These are phyloP conservation scores for Flaveria brownii DNA, from an alignment of 129 eudicot genomes.

Conservation along the genomic window DNA sequence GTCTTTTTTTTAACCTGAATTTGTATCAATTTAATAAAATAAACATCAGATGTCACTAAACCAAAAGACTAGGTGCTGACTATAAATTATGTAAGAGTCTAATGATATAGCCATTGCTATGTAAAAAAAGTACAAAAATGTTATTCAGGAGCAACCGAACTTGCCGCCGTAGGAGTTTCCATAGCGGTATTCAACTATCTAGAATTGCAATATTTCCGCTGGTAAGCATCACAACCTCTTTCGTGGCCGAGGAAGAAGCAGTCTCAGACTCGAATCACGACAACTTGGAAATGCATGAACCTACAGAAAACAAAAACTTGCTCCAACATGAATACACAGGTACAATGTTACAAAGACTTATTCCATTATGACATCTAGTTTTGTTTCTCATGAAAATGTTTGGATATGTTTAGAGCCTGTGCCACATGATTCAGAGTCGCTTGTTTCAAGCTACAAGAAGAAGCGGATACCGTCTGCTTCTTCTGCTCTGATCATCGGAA, in stretches of 20 bases:
- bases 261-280: slow-evolving; percentile 24
- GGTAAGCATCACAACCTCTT: slow-evolving; percentile 79
- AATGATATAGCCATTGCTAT: neutral
- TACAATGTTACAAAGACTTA: slow-evolving; percentile 4
- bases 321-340: slow-evolving; percentile 34
- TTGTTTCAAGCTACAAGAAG: slow-evolving; percentile 32
- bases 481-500: slow-evolving; percentile 68
- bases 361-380: slow-evolving; percentile 4
- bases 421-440: slow-evolving; percentile 32
- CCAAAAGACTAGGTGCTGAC: no score
- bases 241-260: slow-evolving; percentile 77
- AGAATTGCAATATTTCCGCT: slow-evolving; percentile 80
- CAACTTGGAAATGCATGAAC: slow-evolving; percentile 42
- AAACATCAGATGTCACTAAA: no score
- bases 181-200: slow-evolving; percentile 82
- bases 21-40: no score
- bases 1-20: no score
- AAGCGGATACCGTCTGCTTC: slow-evolving; percentile 73
- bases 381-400: slow-evolving; percentile 21
- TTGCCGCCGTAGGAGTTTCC: slow-evolving; percentile 90
- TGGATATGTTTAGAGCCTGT: slow-evolving; percentile 37
- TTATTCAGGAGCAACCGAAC: slow-evolving; percentile 70
- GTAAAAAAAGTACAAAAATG: neutral
- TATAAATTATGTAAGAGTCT: neutral
- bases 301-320: slow-evolving; percentile 42